These are phyloP conservation scores for Annulohypoxylon bovei DNA, from an alignment of 495 filamentous ascomycete genomes.

Conservation along the genomic window DNA sequence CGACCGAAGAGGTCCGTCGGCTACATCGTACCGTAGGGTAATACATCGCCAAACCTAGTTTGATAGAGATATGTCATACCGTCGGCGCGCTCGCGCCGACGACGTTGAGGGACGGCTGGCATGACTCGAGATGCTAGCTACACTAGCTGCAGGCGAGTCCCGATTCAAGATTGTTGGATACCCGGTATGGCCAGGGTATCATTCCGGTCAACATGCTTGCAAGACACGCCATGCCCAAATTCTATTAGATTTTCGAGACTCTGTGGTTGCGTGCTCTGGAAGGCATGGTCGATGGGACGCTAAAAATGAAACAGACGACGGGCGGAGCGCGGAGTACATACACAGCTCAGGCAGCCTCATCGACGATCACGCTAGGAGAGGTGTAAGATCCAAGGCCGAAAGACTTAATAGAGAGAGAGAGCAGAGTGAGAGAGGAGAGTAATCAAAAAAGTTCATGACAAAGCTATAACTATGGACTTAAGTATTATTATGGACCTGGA, in stretches of 20 bases:
- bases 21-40: slow-evolving; percentile 25
- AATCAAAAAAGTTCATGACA: slow-evolving; percentile 8
- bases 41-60: slow-evolving; percentile 28
- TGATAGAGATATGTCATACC: slow-evolving; percentile 28
- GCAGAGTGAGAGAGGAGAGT: neutral
- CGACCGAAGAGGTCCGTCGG: slow-evolving; percentile 35
- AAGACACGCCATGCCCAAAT: slow-evolving; percentile 35
- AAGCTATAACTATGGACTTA: slow-evolving; percentile 17
- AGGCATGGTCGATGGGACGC: slow-evolving; percentile 37
- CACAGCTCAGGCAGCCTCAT: slow-evolving; percentile 38
- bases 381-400: slow-evolving; percentile 20
- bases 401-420: slow-evolving; percentile 4
- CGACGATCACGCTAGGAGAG: slow-evolving; percentile 26
- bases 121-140: slow-evolving; percentile 20
- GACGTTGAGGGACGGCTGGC: slow-evolving; percentile 13
- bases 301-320: slow-evolving; percentile 34
- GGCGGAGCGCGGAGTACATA: slow-evolving; percentile 31
- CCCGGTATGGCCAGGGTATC: slow-evolving; percentile 41
- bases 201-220: slow-evolving; percentile 39
- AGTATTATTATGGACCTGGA: slow-evolving; percentile 29
- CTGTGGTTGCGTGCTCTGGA: slow-evolving; percentile 27
- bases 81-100: slow-evolving; percentile 19
- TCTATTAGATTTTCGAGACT: slow-evolving; percentile 36
- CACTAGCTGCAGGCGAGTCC: slow-evolving; percentile 36
- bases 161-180: slow-evolving; percentile 41